Base-by-base conservation (phyloP, 345 rosid species). In the Brassica nigra region DNA sequence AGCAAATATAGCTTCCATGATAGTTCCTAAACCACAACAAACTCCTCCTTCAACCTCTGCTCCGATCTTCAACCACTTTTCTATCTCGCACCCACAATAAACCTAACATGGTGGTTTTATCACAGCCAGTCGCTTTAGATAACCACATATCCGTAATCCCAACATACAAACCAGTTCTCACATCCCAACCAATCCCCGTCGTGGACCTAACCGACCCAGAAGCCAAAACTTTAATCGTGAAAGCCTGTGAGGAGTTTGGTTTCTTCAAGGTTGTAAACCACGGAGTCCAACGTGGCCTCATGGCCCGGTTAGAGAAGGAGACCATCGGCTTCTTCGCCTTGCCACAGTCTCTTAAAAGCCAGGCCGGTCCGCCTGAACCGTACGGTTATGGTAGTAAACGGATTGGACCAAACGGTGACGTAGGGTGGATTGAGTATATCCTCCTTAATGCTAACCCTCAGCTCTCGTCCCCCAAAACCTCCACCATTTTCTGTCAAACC, bases 381-480 rank as follows among this genome's bases (percentile, higher is more conserved):
- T 92, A 87, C 36, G 98, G 98, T 66, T 94, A 94, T 68, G 98
- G 97, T 47, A 89, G 23, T 86, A 92, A 87, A 79, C 75, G 81
- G 66, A 94, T 94, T 59, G 98, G 98, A 23, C 83, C 78, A 1
- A 90, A 88, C 78, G 97, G 93, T 44, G 97, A 94, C 82, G 86
- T 90, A 16, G 98, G 98, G 3, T 89, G 96, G 97, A 80, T 94
- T 74, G 98, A 94, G 78, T 86, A 86, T 73, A 85, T 94, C 73
- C 92, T 94, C 18, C 88, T 94, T 55, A 86, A 86, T 70, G 81
- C 89, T 83, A 86, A 86, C 23, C 68, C 86, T 15, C 86, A 81
- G 39, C 76, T 82, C 44, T 66, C 61, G 6, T 83, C 84, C 73
- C 81, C 76, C 10, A 82, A 79, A 66, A 68, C 86, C 44, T 85